Evolutionary conservation across 352 stramenopile genomes (phyloP), one percentile per base, ranked within the genome.

Genomic region (Pythium insidiosum): DNA sequence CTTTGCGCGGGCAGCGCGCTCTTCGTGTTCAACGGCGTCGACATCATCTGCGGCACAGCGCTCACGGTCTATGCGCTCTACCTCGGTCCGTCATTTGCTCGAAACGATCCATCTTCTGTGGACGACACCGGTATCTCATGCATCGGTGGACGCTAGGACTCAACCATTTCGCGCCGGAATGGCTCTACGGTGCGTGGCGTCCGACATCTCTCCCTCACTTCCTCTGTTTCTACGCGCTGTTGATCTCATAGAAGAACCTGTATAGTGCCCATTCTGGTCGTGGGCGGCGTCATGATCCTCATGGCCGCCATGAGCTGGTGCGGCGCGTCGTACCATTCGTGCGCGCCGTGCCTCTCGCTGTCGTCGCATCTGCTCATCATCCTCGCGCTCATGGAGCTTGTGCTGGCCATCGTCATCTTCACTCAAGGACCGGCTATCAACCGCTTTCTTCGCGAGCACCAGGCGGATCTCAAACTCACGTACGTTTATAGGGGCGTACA

Each of bases 1-100:
- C 66, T 61, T 38, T 84, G 68, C 56, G 68, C 66, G 5, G 74
- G 74, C 38, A 77, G 68, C 43, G 68, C 66, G 44, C 67, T 87
- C 28, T 83, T 84, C 49, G 23, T 87, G 29, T 87, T 79, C 46
- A 87, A 87, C 53, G 66, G 68, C 29, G 66, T 87, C 35, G 74
- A 87, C 37, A 47, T 87, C 24, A 41, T 81, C 18, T 84, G 63
- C 42, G 71, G 74, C 33, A 46, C 73, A 12, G 60, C 56, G 12
- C 66, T 87, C 19, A 71, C 66, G 1, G 62, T 79, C 45, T 87
- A 87, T 50, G 68, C 62, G 21, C 49, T 81, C 21, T 87, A 70
- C 31, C 60, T 87, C 25, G 74, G 73, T 74, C 42, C 3, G 35
- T 47, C 21, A 4, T 10, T 6, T 6, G 9, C 37, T 20, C 6